Evolutionary conservation across 768 basidiomycete species (phyloP).

Genomic region (Crassisporium funariophilum): DNA sequence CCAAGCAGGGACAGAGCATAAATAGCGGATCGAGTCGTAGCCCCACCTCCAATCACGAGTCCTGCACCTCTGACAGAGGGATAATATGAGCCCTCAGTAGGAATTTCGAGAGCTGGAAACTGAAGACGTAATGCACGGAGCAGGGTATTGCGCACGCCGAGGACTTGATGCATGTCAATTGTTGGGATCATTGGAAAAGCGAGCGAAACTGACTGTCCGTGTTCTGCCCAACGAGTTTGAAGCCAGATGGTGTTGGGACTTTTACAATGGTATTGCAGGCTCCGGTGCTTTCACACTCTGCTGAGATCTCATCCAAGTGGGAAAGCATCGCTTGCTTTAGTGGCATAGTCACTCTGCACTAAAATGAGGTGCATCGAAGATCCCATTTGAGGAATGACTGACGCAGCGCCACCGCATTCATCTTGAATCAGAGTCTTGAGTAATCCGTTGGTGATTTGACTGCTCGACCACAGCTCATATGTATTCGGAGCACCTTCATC

Average conservation of each 20-base stretch:
- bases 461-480: neutral
- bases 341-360: neutral
- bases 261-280: neutral
- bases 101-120: neutral
- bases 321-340: neutral
- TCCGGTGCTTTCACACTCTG: neutral
- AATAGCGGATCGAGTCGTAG: slow-evolving; percentile 38
- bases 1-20: slow-evolving; percentile 50
- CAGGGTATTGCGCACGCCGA: neutral
- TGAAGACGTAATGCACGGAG: neutral
- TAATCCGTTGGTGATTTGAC: neutral
- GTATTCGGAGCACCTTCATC: neutral
- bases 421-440: neutral
- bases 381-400: neutral
- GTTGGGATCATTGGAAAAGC: no score
- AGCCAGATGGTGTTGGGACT: neutral
- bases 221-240: neutral
- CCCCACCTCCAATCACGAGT: slow-evolving; percentile 40
- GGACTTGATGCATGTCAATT: no score
- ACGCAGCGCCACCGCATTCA: neutral
- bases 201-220: neutral
- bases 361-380: no score
- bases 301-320: neutral
- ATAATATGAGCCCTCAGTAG: neutral
- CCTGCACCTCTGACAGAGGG: slow-evolving; percentile 16